Conservation (phyloP, 2,329 filamentous ascomycete species). For the Cladophialophora immunda region DNA sequence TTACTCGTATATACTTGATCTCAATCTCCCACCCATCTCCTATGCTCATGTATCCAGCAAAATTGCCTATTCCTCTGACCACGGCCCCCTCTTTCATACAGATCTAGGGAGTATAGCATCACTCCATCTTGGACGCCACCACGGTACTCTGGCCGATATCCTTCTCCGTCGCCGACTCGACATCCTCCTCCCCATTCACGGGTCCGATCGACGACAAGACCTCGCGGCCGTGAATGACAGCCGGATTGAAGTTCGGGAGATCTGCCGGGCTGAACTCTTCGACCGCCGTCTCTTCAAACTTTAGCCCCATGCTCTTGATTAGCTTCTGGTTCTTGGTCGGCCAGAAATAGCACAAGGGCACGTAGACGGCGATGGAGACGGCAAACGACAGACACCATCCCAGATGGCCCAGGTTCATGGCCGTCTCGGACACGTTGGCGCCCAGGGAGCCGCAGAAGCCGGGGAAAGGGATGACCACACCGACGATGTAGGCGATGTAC, state of each 20-base stretch:
- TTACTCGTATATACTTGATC: too few relatives aligned
- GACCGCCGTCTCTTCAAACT: slow-evolving; percentile 13
- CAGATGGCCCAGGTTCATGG: slow-evolving; percentile 11
- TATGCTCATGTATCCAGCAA: too few relatives aligned
- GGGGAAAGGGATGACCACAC: slow-evolving; percentile 16
- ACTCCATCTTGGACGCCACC: slow-evolving; percentile 6
- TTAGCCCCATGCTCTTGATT: slow-evolving; percentile 5
- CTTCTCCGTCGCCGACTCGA: slow-evolving; percentile 18
- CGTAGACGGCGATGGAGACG: slow-evolving; percentile 14
- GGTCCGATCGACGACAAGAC: not conserved
- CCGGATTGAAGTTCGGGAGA: not conserved
- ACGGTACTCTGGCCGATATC: not conserved
- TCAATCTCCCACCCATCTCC: too few relatives aligned
- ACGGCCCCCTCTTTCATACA: too few relatives aligned
- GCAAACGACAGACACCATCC: slow-evolving; percentile 21
- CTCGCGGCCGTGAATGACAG: slow-evolving; percentile 8
- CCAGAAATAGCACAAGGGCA: slow-evolving; percentile 14
- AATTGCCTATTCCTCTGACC: too few relatives aligned
- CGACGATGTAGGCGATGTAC: slow-evolving; percentile 18
- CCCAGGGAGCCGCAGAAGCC: slow-evolving; percentile 19
- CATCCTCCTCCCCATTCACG: not conserved
- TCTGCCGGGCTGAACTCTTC: slow-evolving; percentile 1
- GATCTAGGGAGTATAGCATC: not conserved
- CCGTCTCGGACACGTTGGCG: slow-evolving; percentile 12
- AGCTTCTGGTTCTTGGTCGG: slow-evolving; percentile 21